These are phyloP conservation scores for Phytopythium boreale DNA, from an alignment of 352 stramenopile species.

Conservation along the genomic window DNA sequence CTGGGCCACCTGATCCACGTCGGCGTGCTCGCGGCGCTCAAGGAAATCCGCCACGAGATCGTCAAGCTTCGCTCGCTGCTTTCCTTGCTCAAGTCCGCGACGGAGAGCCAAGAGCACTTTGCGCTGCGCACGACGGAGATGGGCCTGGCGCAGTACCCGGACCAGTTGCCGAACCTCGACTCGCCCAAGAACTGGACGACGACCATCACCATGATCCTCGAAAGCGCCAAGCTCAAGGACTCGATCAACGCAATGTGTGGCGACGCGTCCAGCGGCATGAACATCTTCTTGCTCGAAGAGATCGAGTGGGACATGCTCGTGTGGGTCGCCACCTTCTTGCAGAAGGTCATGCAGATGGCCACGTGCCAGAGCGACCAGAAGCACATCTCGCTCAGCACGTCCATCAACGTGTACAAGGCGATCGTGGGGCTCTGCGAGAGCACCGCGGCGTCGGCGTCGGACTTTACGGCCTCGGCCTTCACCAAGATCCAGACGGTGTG, in stretches of 20 bases:
- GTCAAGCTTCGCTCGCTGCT: slow-evolving; percentile 75
- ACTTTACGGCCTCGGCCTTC: slow-evolving; percentile 47
- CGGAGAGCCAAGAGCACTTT: slow-evolving; percentile 76
- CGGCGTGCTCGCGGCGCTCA: slow-evolving; percentile 58
- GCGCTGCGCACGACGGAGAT: slow-evolving; percentile 64
- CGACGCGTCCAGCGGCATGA: slow-evolving; percentile 66
- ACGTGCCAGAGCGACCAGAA: slow-evolving; percentile 78
- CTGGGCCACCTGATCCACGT: slow-evolving; percentile 71
- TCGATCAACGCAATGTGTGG: slow-evolving; percentile 69
- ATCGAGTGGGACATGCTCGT: slow-evolving; percentile 78
- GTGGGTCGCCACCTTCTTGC: slow-evolving; percentile 67
- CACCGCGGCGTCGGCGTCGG: slow-evolving; percentile 53
- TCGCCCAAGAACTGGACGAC: slow-evolving; percentile 69
- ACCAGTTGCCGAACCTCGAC: slow-evolving; percentile 64
- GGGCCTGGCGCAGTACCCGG: slow-evolving; percentile 49
- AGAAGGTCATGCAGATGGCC: slow-evolving; percentile 78
- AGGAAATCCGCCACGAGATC: slow-evolving; percentile 70
- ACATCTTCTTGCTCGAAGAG: slow-evolving; percentile 70
- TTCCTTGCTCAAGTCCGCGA: slow-evolving; percentile 65
- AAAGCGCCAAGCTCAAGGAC: slow-evolving; percentile 73
- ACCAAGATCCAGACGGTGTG: slow-evolving; percentile 75
- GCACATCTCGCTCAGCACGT: slow-evolving; percentile 78
- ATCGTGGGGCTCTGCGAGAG: slow-evolving; percentile 75
- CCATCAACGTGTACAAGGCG: slow-evolving; percentile 76
- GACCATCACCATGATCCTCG: slow-evolving; percentile 73